A percentile compares a stretch with the other conserved stretches of the same genome.
These are phyloP conservation scores for Rubus parviflorus DNA, from an alignment of 306 rosid species.

Conservation along the genomic window DNA sequence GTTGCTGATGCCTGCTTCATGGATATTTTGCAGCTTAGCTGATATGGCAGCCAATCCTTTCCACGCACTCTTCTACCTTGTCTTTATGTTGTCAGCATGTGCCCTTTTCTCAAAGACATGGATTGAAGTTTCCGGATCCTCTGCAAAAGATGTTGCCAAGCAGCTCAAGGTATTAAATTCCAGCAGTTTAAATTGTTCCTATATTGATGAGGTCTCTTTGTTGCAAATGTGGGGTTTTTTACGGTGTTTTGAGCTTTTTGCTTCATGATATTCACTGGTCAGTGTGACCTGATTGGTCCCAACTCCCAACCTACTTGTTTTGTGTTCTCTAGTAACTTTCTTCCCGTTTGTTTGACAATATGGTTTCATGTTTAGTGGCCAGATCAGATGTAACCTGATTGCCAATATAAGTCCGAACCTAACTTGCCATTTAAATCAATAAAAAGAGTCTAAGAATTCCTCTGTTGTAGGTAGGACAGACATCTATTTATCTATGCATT, in stretches of 20 bases:
- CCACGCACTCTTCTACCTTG: slow-evolving; percentile 84
- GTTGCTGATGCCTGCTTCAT: neutral
- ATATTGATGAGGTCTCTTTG: neutral
- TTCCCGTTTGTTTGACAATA: neutral
- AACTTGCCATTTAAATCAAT: neutral
- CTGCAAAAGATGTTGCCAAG: slow-evolving; percentile 94
- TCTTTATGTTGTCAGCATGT: slow-evolving; percentile 89
- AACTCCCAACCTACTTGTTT: neutral
- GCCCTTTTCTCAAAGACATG: slow-evolving; percentile 94
- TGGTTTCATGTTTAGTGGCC: neutral
- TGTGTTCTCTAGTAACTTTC: neutral
- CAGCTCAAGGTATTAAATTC: slow-evolving; percentile 68
- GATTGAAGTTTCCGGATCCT: slow-evolving; percentile 98
- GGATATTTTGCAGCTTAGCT: slow-evolving; percentile 70
- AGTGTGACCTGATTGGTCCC: neutral
- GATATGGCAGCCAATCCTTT: slow-evolving; percentile 98
- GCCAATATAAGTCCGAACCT: neutral
- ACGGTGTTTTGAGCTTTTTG: neutral
- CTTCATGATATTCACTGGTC: neutral
- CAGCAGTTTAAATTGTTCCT: neutral
- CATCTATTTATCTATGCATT: neutral
- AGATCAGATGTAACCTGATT: neutral
- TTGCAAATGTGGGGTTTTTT: neutral
- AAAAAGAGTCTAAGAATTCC: neutral
- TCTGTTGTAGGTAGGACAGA: neutral